Evolutionary conservation across 2,329 filamentous ascomycete genomes (phyloP), one percentile per base, ranked within the genome.

Genomic region (Claviceps spartinae): DNA sequence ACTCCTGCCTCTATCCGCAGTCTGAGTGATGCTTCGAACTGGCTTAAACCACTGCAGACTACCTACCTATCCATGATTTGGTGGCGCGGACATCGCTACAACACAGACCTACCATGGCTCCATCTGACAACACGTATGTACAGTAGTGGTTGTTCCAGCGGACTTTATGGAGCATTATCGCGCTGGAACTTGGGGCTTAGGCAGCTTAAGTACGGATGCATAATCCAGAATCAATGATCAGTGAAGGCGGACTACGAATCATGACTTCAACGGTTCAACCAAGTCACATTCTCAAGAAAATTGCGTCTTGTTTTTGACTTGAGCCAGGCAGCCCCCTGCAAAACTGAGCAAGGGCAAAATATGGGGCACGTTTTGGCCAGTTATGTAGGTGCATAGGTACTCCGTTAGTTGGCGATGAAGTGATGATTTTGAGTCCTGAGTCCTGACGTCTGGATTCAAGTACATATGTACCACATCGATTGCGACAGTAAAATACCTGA

Each of bases 351-450:
- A 47, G 43, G 36, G 49, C 49, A 47, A 36, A 24, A 20, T 24
- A 22, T 51, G 49, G 49, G 43, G n/a, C 49, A 38, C 20, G n/a
- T 38, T 14, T 37, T 50, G 41, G 40, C 41, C 48, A 36, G 48
- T 14, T n/a, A 22, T 3, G 22, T 20, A 20, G 20, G 20, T 20
- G 4, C 22, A 22, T 22, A 36, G 3, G 2, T 30, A 34, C 30
- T 34, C 30, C 30, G 9, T 34, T 7, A 30, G 30, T 34, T 22
- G 18, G 47, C 11, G 20, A 48, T 40, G 5, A 9, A 40, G 34
- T 18, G 20, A 48, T 40, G 47, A 40, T 40, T 26, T 24, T 24
- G 5, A 24, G 24, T 24, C 30, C 20, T 24, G 5, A 24, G 24
- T 24, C 30, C 20, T n/a, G 16, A 48, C 36, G 47, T 48, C 47